phyloP scores from a whole-genome alignment of 306 rosid species.

The Vigna angularis region DNA sequence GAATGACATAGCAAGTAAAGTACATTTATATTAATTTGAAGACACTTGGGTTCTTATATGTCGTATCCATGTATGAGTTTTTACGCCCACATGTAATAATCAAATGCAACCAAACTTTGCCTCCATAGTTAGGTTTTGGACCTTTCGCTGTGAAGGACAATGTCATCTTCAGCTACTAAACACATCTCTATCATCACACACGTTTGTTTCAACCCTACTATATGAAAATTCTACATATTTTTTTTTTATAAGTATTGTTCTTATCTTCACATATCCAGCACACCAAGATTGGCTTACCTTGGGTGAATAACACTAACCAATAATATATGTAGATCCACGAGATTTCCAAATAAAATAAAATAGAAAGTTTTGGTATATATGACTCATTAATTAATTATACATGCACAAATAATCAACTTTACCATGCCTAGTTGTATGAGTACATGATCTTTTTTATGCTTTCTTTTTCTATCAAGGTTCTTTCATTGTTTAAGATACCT shows the following conservation, averaged over 20 bases:
- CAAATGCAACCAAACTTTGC: constrained; percentile 42
- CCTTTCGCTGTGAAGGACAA: constrained; percentile 34
- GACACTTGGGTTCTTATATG: constrained; percentile 41
- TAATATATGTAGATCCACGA: background rate
- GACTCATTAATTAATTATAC: background rate
- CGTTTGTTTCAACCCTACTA: constrained; percentile 32
- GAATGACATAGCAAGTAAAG: constrained; percentile 24
- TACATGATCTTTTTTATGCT: background rate
- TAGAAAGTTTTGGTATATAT: background rate
- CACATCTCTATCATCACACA: constrained; percentile 22
- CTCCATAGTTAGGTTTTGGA: constrained; percentile 39
- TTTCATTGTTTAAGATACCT: background rate
- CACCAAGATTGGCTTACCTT: constrained; percentile 25
- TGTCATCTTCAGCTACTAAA: constrained; percentile 36
- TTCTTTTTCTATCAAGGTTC: background rate
- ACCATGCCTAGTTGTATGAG: background rate
- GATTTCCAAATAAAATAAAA: background rate
- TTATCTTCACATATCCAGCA: constrained; percentile 30
- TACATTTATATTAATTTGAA: constrained; percentile 7
- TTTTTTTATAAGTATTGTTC: background rate
- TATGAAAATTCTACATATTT: constrained; percentile 6
- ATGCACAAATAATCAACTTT: background rate
- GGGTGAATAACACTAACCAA: background rate
- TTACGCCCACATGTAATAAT: constrained; percentile 42
- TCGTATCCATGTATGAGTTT: constrained; percentile 17